Base-by-base conservation (phyloP, 2,329 filamentous ascomycete genomes). In the Aspergillus puulaauensis region DNA sequence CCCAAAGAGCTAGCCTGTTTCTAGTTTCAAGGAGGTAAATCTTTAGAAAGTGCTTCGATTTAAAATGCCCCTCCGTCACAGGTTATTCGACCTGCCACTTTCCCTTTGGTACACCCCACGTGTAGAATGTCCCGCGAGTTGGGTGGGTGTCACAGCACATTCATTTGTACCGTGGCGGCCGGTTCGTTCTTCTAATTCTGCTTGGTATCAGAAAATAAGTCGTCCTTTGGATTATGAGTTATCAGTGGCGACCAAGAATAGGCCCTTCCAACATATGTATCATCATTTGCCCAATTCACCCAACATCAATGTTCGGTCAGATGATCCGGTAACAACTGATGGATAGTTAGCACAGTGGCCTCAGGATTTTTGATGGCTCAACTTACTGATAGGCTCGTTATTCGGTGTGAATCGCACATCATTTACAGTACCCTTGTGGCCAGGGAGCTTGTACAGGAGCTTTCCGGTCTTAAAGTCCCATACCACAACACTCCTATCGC, bases 371-470 rank as follows among this genome's bases (percentile, higher is more conserved):
- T 27, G 61, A 40, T 21, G 24, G 39, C 5, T 37, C 19, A 40
- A 86, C 91, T 87, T 83, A 96, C 93, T 84, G 61, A 97, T 90
- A 19, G 92, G 91, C 67, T 97, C 92, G 60, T 89, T 86, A 40
- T 85, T 84, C 4, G 93, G 92, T 49, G 91, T 89, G 71, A 99
- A 96, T 66, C 96, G 89, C 54, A 93, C 93, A 73, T 93, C 92
- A 72, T 98, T 99, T 52, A 98, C 95, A 0, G 90, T 91, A 35
- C 93, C 95, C 76, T 92, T 95, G 74, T 99, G 95, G 1, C 95
- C 95, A 1, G 95, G 95, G 52, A 99, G 82, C 77, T 98, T 98
- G 77, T 97, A 96, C 62, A 96, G 75, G 66, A 99, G 80, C 79
- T 96, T 98, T 58, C 90, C 93, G n/a, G 85, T 90, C 71, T 90